Evolutionary conservation across 768 basidiomycete species (phyloP), one percentile per base, ranked within the genome.

Genomic region (Podaxis carcinomalis): DNA sequence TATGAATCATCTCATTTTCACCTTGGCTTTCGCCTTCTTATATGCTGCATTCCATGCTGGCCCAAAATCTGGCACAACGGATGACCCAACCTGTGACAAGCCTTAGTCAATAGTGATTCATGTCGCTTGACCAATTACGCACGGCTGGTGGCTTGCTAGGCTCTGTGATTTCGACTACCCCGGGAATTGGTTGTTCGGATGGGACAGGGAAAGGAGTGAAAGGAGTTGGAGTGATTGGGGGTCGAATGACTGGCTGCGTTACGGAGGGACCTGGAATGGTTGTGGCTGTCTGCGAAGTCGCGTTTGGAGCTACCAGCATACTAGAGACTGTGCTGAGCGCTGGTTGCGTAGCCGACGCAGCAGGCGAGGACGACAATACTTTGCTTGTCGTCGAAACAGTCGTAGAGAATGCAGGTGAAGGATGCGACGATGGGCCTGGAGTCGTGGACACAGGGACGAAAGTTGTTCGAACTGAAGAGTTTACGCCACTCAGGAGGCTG

Each of bases 161-260:
- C 39, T 64, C 55, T 19, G 63, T 64, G 25, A 54, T 52, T 32
- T 39, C 63, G n/a, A 64, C 51, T 0, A 64, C 50, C 2, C 61
- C 65, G 21, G 56, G 56, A 5, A 66, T 72, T 4, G 89, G 78
- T 0, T 73, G 65, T 57, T 84, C 80, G 0, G 83, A 80, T 13
- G 89, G 86, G 11, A 82, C 76, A 1, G 88, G 86, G 76, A 82
- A 88, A 3, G 86, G 80, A 10, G 79, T 72, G 76, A 89, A 88
- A 0, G 78, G 63, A 57, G 67, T 56, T 21, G 64, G 62, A n/a
- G 52, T 49, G n/a, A 64, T 52, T 28, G 61, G 64, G n/a, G 57
- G 56, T 19, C 51, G 53, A 16, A 51, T 51, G 28, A 64, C 27
- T 14, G 61, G 56, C 23, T 62, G 28, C 14, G 64, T 64, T 6